Base-by-base conservation (phyloP, 129 eudicot species). In the Ambrosia artemisiifolia region DNA sequence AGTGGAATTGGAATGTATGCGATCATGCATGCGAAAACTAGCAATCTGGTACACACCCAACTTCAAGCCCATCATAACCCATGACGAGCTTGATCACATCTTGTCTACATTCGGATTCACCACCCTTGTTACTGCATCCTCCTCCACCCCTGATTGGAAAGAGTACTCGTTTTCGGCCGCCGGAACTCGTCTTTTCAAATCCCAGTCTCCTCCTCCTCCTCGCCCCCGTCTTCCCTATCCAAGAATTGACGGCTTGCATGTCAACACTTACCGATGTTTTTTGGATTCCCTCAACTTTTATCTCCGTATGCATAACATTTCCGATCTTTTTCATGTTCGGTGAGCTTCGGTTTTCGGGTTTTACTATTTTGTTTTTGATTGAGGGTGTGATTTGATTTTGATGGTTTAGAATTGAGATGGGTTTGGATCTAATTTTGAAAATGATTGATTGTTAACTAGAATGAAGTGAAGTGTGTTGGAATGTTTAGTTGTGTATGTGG, bases 321-420 rank as follows among this genome's bases (percentile, higher is more conserved):
- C 89, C 33, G 80, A 82, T 56, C 79, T 82, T 60, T 85, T 85
- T 59, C 89, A 82, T 57, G 42, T 85, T 33, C 75, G 89, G 89
- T 82, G 33, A 24, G 53, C 20, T 56, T 32, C 35, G 2, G 0
- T 8, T 43, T 57, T 50, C 16, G 19, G 9, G 47, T 30, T 67
- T 10, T 4, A n/a, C 28, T 33, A 34, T 19, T 32, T 48, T 1
- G 10, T 6, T 46, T 75, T 62, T 63, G 24, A 43, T 36, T n/a
- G n/a, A n/a, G n/a, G n/a, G n/a, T n/a, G n/a, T n/a, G n/a, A n/a
- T n/a, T n/a, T n/a, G n/a, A n/a, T n/a, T n/a, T n/a, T n/a, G 7
- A 72, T 43, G 44, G 44, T 73, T 73, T 30, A 17, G 6, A 54
- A 18, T 66, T 75, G 79, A 65, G n/a, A 30, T 66, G 14, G 56